Conservation (phyloP, 176 grass and related monocot species). For the Zoysia japonica region DNA sequence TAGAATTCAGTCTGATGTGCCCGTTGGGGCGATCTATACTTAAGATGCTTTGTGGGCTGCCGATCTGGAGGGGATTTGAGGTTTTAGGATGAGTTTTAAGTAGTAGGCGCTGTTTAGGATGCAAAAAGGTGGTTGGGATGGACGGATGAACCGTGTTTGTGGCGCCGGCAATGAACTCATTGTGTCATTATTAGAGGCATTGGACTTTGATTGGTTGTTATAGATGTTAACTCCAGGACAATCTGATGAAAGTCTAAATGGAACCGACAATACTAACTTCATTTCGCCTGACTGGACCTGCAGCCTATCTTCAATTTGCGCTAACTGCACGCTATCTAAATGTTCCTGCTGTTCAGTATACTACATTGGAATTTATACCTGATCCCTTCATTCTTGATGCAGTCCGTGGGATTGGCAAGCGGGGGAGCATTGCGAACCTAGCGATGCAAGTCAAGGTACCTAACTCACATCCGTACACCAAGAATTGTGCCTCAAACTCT, state of each 20-base stretch:
- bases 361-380: neutral
- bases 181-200: neutral
- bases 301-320: neutral
- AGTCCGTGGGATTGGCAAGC: conserved; percentile 61
- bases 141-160: neutral
- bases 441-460: conserved; percentile 42
- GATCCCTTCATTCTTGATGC: conserved; percentile 22
- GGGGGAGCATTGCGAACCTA: conserved; percentile 26
- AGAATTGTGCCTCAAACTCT: neutral
- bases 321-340: neutral
- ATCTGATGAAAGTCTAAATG: neutral
- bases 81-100: neutral
- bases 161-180: neutral
- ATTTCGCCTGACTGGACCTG: neutral
- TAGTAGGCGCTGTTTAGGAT: neutral
- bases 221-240: neutral
- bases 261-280: neutral
- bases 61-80: neutral
- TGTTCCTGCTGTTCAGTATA: neutral
- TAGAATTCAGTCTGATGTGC: neutral
- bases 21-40: neutral
- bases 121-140: neutral
- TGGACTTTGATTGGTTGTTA: neutral
- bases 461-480: neutral
- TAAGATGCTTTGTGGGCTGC: neutral